phyloP scores from a whole-genome alignment of 495 filamentous ascomycete species.

The Thermothielavioides terrestris region DNA sequence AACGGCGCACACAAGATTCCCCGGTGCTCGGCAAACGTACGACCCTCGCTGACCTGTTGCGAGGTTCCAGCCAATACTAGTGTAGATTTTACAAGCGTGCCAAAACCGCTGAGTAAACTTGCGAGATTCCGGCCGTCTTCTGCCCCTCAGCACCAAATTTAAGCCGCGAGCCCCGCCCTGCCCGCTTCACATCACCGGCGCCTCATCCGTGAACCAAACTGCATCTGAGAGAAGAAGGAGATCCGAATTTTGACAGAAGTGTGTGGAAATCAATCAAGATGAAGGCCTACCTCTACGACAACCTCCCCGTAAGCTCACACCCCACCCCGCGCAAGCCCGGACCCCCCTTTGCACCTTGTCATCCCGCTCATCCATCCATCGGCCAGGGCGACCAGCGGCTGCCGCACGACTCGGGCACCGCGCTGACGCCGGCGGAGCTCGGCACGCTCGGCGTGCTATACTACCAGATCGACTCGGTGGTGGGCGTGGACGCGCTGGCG shows the following conservation, averaged over 20 bases:
- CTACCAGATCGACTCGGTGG: constrained; percentile 54
- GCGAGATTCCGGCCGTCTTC: not conserved
- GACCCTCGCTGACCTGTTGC: too few species aligned
- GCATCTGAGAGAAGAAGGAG: not conserved
- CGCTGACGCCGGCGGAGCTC: constrained; percentile 54
- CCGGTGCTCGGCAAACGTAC: not conserved
- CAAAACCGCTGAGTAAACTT: not conserved
- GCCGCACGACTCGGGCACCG: constrained; percentile 73
- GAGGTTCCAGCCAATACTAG: constrained; percentile 2
- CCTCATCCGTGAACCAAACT: not conserved
- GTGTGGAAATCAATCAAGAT: constrained; percentile 35
- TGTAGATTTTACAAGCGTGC: not conserved
- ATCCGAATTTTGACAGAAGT: not conserved
- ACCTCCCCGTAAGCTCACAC: constrained; percentile 53
- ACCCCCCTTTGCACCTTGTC: too few species aligned
- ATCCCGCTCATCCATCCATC: too few species aligned
- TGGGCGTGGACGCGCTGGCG: constrained; percentile 64
- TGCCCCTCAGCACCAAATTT: constrained; percentile 14
- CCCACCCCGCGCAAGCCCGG: not conserved
- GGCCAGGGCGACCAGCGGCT: constrained; percentile 82
- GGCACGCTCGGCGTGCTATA: constrained; percentile 69
- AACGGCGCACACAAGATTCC: not conserved
- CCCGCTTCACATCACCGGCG: not conserved
- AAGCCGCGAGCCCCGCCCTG: constrained; percentile 2
- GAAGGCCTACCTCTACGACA: constrained; percentile 80